phyloP scores from a whole-genome alignment of 345 rosid genomes.

The Cardamine chenopodiifolia region DNA sequence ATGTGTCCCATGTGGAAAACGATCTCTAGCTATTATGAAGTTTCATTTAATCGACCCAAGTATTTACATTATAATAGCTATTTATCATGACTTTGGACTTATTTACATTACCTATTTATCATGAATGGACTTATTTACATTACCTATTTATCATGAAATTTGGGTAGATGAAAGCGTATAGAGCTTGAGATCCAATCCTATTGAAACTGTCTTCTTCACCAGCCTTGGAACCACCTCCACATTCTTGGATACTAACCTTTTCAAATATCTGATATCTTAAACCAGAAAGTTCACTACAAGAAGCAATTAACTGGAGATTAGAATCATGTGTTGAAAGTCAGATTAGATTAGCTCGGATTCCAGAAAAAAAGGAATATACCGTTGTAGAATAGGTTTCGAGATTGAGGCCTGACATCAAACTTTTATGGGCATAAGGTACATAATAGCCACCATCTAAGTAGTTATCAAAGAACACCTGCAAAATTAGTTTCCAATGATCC shows the following conservation, averaged over 20 bases:
- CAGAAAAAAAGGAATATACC: conserved; percentile 49
- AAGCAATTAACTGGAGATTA: conserved; percentile 14
- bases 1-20: background rate
- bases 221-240: conserved; percentile 56
- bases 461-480: conserved; percentile 95
- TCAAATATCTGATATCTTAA: conserved; percentile 54
- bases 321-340: background rate
- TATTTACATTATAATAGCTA: conserved; percentile 53
- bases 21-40: background rate
- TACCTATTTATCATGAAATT: conserved; percentile 96
- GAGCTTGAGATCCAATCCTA: conserved; percentile 79
- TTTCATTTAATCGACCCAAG: background rate
- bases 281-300: conserved; percentile 1
- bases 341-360: background rate
- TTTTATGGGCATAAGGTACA: conserved; percentile 93
- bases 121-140: conserved; percentile 45
- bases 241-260: conserved; percentile 84
- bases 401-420: conserved; percentile 73
- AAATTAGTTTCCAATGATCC: conserved; percentile 4
- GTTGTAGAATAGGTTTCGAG: conserved; percentile 78
- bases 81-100: conserved; percentile 69
- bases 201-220: conserved; percentile 41
- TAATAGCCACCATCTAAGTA: conserved; percentile 97
- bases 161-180: conserved; percentile 86
- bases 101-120: conserved; percentile 66